Conservation (phyloP, 2,329 filamentous ascomycete genomes). For the Thielaviopsis musarum region DNA sequence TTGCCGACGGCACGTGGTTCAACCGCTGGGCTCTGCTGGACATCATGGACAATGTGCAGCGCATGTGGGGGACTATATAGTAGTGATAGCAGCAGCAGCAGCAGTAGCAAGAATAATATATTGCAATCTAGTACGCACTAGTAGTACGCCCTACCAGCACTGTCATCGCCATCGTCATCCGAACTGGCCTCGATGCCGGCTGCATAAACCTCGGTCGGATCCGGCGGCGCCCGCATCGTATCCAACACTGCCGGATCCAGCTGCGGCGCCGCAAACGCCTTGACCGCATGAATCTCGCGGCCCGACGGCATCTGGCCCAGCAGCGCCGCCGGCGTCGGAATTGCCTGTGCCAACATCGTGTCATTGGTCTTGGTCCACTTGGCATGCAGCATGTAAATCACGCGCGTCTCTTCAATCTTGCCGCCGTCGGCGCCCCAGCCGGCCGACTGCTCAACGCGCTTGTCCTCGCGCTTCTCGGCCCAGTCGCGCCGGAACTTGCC, state of each 20-base stretch:
- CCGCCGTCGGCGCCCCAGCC: conserved; percentile 74
- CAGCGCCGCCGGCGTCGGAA: conserved; percentile 56
- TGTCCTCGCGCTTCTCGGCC: conserved; percentile 63
- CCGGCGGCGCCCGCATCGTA: conserved; percentile 25
- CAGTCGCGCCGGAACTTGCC: conserved; percentile 56
- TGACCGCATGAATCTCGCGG: conserved; percentile 63
- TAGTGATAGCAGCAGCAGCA: not conserved
- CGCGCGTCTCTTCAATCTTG: conserved; percentile 63
- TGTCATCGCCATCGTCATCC: conserved; percentile 22
- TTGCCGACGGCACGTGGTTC: not conserved
- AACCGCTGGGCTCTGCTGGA: not conserved
- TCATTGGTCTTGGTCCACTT: conserved; percentile 94
- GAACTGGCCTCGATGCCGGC: conserved; percentile 26
- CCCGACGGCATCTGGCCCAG: conserved; percentile 72
- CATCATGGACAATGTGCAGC: not conserved
- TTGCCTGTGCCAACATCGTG: conserved; percentile 64
- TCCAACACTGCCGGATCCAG: conserved; percentile 51
- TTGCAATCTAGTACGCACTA: conserved; percentile 1
- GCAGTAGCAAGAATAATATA: not conserved
- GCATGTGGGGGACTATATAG: not conserved
- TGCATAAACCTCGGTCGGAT: conserved; percentile 23
- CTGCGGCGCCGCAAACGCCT: conserved; percentile 46
- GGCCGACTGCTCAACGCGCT: conserved; percentile 54
- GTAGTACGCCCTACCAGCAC: conserved; percentile 12
- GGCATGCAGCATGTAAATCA: conserved; percentile 69